Percentiles rank a stretch among this genome's conserved stretches.
phyloP scores from a whole-genome alignment of 371 early-diverging fungal species.

The Circinella minor region DNA sequence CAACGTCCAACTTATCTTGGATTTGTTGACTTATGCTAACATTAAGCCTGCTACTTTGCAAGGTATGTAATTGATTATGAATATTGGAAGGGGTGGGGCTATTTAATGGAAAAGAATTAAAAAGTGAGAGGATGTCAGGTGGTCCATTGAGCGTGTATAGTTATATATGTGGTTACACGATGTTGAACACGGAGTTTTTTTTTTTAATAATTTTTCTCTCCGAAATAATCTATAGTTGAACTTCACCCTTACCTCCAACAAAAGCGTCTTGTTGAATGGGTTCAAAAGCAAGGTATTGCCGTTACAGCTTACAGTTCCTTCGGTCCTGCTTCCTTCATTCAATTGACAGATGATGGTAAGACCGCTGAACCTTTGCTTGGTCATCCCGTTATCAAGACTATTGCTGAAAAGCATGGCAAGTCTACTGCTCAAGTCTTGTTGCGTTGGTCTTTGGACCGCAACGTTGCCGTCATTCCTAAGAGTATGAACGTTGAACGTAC shows the following conservation, averaged over 20 bases:
- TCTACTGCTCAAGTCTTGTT: slow-evolving; percentile 53
- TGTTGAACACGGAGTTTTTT: not conserved
- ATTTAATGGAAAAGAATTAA: too few species aligned
- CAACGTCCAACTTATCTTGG: slow-evolving; percentile 37
- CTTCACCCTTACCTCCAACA: slow-evolving; percentile 70
- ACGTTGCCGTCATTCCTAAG: slow-evolving; percentile 71
- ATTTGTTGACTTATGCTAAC: slow-evolving; percentile 38
- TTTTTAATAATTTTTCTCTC: not conserved
- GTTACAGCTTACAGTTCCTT: slow-evolving; percentile 54
- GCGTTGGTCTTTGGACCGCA: slow-evolving; percentile 58
- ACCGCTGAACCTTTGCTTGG: slow-evolving; percentile 23
- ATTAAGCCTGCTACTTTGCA: slow-evolving; percentile 34
- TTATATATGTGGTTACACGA: not conserved
- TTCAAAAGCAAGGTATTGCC: slow-evolving; percentile 42
- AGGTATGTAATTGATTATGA: slow-evolving; percentile 9
- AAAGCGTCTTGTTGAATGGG: slow-evolving; percentile 35
- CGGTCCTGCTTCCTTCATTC: slow-evolving; percentile 42
- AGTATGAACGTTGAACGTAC: slow-evolving; percentile 54
- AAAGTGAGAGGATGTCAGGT: too few species aligned
- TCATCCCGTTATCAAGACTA: slow-evolving; percentile 23
- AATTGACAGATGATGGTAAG: slow-evolving; percentile 17
- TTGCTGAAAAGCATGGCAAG: slow-evolving; percentile 23
- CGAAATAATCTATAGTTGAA: slow-evolving; percentile 55
- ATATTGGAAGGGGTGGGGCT: too few species aligned
- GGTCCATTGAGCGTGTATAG: too few species aligned